Conservation (phyloP, 73 alveolate genomes). For the Paramecium bursaria region DNA sequence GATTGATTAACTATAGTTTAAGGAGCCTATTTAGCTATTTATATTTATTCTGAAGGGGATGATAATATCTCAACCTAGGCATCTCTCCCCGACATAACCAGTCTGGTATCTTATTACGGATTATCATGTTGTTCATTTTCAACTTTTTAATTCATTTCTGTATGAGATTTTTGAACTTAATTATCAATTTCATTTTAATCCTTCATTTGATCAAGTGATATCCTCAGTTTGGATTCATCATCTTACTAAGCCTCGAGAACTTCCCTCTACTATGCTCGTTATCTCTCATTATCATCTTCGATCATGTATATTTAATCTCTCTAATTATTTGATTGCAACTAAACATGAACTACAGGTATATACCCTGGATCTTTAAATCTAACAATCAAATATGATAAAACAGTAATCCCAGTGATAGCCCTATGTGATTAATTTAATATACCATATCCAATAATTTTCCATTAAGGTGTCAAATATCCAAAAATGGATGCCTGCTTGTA, state of each 20-base stretch:
- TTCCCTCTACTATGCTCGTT: conserved; percentile 23
- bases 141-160: background rate
- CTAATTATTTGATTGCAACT: conserved; percentile 22
- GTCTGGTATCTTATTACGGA: background rate
- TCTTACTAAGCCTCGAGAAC: conserved; percentile 35
- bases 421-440: no score
- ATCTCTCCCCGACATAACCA: conserved; percentile 37
- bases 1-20: background rate
- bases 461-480: no score
- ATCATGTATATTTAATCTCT: conserved; percentile 15
- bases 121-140: background rate
- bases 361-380: conserved; percentile 36
- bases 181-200: conserved; percentile 22
- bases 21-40: conserved; percentile 18
- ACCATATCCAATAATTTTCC: no score
- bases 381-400: conserved; percentile 29
- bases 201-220: conserved; percentile 43
- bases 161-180: conserved; percentile 28
- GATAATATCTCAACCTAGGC: conserved; percentile 20
- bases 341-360: conserved; percentile 17
- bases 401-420: no score
- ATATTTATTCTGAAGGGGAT: conserved; percentile 45
- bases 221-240: conserved; percentile 47
- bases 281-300: conserved; percentile 2
- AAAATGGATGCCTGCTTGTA: no score